Percentiles rank a stretch among this genome's conserved stretches.
These are phyloP conservation scores for Wickerhamomyces bovis DNA, from an alignment of 805 yeast species.

Conservation along the genomic window DNA sequence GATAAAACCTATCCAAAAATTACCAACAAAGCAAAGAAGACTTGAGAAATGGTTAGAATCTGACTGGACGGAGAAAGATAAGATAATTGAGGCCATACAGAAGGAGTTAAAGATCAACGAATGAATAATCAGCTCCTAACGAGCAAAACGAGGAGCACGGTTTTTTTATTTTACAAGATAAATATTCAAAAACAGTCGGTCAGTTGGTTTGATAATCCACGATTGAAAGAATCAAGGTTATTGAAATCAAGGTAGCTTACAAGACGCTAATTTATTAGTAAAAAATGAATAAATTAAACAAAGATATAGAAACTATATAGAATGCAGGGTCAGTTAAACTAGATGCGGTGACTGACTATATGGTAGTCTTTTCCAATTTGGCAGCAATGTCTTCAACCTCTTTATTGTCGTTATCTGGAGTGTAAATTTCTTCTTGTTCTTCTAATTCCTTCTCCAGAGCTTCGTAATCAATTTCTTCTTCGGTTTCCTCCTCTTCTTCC, in stretches of 20 bases:
- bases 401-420: constrained; percentile 36
- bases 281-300: too few species aligned
- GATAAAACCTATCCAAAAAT: constrained; percentile 33
- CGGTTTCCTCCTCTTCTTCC: constrained; percentile 34
- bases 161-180: too few species aligned
- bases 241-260: too few species aligned
- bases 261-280: too few species aligned
- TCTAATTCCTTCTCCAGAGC: constrained; percentile 35
- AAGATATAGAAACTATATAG: neutral
- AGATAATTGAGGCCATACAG: constrained; percentile 34
- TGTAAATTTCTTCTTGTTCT: constrained; percentile 34
- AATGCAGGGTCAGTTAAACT: neutral
- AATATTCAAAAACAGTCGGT: too few species aligned
- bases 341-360: constrained; percentile 19
- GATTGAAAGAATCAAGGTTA: too few species aligned
- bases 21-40: constrained; percentile 48
- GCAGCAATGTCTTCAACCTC: constrained; percentile 53
- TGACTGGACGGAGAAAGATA: constrained; percentile 69
- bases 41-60: constrained; percentile 73
- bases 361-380: constrained; percentile 50
- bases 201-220: too few species aligned
- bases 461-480: constrained; percentile 29
- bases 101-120: constrained; percentile 23
- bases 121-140: too few species aligned
- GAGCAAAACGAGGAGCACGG: too few species aligned